These are phyloP conservation scores for Cymbopogon flexuosus DNA, from an alignment of 202 grass and related monocot genomes.

Conservation along the genomic window DNA sequence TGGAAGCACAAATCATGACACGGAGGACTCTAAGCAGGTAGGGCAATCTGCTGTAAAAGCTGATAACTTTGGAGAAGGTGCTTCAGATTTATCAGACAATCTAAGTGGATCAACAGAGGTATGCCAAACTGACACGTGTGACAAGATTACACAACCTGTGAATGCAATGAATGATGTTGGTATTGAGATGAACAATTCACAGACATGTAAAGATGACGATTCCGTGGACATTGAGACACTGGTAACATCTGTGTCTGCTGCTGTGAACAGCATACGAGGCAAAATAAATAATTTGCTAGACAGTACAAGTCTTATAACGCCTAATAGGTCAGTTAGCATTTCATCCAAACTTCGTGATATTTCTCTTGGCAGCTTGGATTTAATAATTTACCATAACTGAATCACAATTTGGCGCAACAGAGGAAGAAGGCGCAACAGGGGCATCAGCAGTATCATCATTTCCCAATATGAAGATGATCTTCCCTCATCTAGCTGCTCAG, in stretches of 20 bases:
- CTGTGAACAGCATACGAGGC: constrained; percentile 48
- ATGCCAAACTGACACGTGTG: constrained; percentile 37
- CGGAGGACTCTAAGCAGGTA: constrained; percentile 43
- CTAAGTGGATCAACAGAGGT: constrained; percentile 44
- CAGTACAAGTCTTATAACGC: constrained; percentile 51
- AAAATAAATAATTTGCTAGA: constrained; percentile 59
- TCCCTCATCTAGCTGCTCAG: constrained; percentile 43
- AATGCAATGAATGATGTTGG: constrained; percentile 36
- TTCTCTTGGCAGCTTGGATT: constrained; percentile 25
- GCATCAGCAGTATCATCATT: constrained; percentile 35
- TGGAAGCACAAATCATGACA: constrained; percentile 43
- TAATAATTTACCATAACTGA: constrained; percentile 36
- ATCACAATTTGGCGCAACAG: constrained; percentile 34
- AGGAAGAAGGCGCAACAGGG: constrained; percentile 55
- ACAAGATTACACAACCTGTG: constrained; percentile 11
- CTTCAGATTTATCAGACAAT: constrained; percentile 55
- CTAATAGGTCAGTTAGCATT: constrained; percentile 55
- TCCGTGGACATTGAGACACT: constrained; percentile 46
- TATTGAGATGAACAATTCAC: constrained; percentile 41
- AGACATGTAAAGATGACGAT: constrained; percentile 36
- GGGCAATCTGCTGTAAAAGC: constrained; percentile 31
- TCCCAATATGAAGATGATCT: constrained; percentile 34
- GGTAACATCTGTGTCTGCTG: constrained; percentile 47
- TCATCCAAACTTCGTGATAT: constrained; percentile 26
- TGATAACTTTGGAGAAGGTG: constrained; percentile 49